Evolutionary conservation across 2,329 filamentous ascomycete genomes (phyloP), one percentile per base, ranked within the genome.

Genomic region (Aureobasidium vineae): DNA sequence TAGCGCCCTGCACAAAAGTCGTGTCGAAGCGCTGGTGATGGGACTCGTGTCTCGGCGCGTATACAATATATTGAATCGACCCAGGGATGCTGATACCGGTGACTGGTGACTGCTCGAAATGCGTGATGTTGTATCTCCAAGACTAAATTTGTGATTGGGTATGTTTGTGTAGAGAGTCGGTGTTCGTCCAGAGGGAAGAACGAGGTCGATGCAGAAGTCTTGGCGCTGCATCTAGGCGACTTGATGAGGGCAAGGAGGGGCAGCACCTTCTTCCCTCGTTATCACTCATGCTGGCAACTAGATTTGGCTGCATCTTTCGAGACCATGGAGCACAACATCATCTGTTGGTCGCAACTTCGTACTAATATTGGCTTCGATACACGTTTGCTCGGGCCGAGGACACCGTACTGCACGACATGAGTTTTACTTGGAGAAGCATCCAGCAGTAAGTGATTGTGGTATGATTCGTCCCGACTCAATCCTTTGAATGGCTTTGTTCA

Each of bases 1-100:
- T 33, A 63, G 60, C 60, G 60, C 60, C 60, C 45, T 31, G 47
- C 16, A 21, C 47, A 21, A 4, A 10, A 21, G 31, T 56, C 13
- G 61, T 28, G 11, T 47, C 6, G 50, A 65, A 65, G 61, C 61
- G 61, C 61, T 31, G 49, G 40, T 47, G 38, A 38, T 28, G 16
- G 5, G 1, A 19, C 1, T 36, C 26, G 3, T 11, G 11, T 40
- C 31, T 26, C 43, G 19, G 31, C 43, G 21, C 41, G 26, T 31
- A 33, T 3, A 19, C 10, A 15, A 21, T 23, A 13, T n/a, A 26
- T 40, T 15, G 36, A 2, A 40, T 26, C 3, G 11, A 28, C 3
- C 53, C 19, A 8, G 11, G 10, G 23, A 16, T 38, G 19, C 19
- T 15, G 15, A 31, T 8, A 1, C 6, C 23, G 26, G 7, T 50